Evolutionary conservation across 2,329 filamentous ascomycete genomes (phyloP).

Genomic region (Colletotrichum limetticola): DNA sequence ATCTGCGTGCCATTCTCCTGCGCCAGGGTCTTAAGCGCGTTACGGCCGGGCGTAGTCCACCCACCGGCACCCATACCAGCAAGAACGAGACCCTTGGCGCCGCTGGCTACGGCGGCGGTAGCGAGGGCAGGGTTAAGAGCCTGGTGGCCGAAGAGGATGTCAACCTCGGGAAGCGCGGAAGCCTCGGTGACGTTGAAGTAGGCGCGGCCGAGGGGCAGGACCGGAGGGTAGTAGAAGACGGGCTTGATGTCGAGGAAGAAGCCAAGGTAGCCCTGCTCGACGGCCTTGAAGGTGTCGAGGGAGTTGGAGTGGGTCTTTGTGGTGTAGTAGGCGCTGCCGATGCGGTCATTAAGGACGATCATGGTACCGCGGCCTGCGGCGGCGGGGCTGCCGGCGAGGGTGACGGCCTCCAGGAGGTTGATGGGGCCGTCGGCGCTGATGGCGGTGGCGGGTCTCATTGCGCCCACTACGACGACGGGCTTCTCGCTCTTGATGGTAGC

Average conservation of each 20-base stretch:
- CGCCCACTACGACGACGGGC: constrained; percentile 69
- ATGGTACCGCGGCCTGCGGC: constrained; percentile 65
- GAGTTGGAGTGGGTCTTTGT: constrained; percentile 73
- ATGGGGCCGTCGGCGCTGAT: constrained; percentile 71
- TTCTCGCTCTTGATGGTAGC: constrained; percentile 66
- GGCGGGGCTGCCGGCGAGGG: constrained; percentile 58
- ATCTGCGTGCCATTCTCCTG: constrained; percentile 59
- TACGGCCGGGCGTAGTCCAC: constrained; percentile 51
- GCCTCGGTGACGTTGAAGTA: constrained; percentile 52
- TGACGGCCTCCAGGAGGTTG: constrained; percentile 70
- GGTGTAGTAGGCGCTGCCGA: constrained; percentile 62
- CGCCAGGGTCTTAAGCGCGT: constrained; percentile 55
- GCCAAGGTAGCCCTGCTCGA: constrained; percentile 67
- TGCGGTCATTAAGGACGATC: constrained; percentile 67
- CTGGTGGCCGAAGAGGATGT: constrained; percentile 67
- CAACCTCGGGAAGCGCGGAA: constrained; percentile 60
- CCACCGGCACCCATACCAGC: constrained; percentile 66
- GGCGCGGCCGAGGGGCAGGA: constrained; percentile 57
- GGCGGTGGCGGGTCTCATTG: constrained; percentile 72
- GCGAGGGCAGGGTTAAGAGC: constrained; percentile 61
- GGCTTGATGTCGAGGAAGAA: constrained; percentile 67
- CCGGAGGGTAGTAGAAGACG: constrained; percentile 68
- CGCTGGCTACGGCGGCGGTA: constrained; percentile 57
- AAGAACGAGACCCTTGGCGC: constrained; percentile 65
- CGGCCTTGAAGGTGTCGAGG: constrained; percentile 69